Evolutionary conservation across 148 eudicot genomes (phyloP).

Genomic region (Talinum fruticosum): DNA sequence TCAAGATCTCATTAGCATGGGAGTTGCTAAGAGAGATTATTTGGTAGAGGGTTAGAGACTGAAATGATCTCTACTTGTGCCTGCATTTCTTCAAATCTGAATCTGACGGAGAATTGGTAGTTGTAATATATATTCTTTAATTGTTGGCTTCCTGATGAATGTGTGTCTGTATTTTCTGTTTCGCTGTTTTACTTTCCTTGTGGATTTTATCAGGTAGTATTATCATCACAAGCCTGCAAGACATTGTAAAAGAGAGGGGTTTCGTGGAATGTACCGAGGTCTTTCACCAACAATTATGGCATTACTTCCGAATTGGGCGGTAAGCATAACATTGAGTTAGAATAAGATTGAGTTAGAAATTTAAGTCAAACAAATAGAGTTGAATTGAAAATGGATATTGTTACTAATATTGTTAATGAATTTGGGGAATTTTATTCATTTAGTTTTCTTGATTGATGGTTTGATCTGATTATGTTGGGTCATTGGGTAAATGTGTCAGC

Average conservation of each 20-base stretch:
- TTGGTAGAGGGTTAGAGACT: neutral
- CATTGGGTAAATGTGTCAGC: neutral
- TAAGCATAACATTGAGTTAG: constrained; percentile 35
- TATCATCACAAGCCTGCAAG: constrained; percentile 64
- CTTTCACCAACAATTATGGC: constrained; percentile 91
- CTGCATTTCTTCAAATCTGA: neutral
- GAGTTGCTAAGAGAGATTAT: neutral
- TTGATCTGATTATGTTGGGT: too few species aligned
- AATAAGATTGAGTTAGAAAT: constrained; percentile 1
- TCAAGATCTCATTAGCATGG: neutral
- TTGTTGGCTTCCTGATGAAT: neutral
- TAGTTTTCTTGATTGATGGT: too few species aligned
- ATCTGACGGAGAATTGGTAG: neutral
- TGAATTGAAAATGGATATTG: neutral
- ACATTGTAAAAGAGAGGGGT: constrained; percentile 71
- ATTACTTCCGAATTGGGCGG: constrained; percentile 98
- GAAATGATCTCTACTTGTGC: neutral
- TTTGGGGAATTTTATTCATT: neutral
- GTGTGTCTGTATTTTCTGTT: neutral
- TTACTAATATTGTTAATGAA: neutral
- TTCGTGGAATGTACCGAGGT: constrained; percentile 82
- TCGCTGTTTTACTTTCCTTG: neutral
- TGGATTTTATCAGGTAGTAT: constrained; percentile 59
- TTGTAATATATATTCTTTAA: neutral
- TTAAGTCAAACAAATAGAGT: constrained; percentile 3